Base-by-base conservation (phyloP, 371 early-diverging fungal genomes). In the Mucor lusitanicus region DNA sequence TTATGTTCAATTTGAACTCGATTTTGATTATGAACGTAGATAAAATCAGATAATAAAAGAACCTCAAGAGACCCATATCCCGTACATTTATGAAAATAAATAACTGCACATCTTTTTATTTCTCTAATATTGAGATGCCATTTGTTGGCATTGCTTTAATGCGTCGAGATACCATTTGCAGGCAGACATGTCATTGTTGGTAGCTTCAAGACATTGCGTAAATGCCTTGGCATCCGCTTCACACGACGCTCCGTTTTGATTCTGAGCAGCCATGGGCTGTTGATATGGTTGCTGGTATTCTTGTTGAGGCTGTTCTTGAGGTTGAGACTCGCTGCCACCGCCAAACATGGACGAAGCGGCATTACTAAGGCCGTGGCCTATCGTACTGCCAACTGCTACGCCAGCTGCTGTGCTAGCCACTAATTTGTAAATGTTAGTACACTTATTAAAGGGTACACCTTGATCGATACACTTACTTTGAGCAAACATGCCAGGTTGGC, bases 341-440 rank as follows among this genome's bases (percentile, higher is more conserved):
- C 89, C 70, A 71, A 94, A 92, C 71, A 91, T 61, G 44, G 88
- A 79, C n/a, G 91, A 85, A 60, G 94, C 76, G 57, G 93, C 94
- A 66, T 78, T 80, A 55, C 84, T 88, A 57, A 92, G 69, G 12
- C 85, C 84, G 67, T 91, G 91, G 40, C 92, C 94, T n/a, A 91
- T 87, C 23, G 94, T 87, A 28, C 87, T 87, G 66, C 96, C 97
- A n/a, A 95, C 91, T 54, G 96, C 97, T 37, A 96, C 95, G 78
- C 95, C 95, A 53, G 93, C 97, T 23, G 95, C 97, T 17, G 95
- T 96, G 27, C 93, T 79, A 15, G 95, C 96, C 92, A 94, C 78
- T 77, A 46, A 6, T 35, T 21, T 46, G 23, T 46, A 19, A 8
- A 46, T 21, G 8, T 46, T 21, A 19, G n/a, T 46, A 21, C 9